phyloP scores from a whole-genome alignment of 768 basidiomycete species.

The Hemileccinum impolitum region DNA sequence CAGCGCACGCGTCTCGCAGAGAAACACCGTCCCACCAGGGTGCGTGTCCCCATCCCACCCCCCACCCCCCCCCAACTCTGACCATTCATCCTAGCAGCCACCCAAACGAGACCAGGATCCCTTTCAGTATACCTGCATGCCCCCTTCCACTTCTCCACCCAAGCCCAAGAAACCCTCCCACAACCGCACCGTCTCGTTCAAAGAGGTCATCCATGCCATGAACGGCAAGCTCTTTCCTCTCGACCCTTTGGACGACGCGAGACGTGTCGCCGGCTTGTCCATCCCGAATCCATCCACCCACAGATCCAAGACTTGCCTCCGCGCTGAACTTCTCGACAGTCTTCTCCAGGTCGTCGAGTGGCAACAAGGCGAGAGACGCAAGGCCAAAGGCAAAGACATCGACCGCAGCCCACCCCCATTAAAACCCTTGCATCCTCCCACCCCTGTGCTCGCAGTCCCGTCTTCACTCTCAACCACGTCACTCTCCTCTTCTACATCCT shows the following conservation, averaged over 20 bases:
- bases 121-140: constrained; percentile 35
- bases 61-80: background rate
- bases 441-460: constrained; percentile 17
- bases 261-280: constrained; percentile 25
- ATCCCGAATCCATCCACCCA: constrained; percentile 14
- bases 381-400: constrained; percentile 40
- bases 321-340: constrained; percentile 39
- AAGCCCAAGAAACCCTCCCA: constrained; percentile 11
- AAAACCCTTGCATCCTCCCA: constrained; percentile 10
- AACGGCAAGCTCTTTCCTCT: constrained; percentile 54
- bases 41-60: constrained; percentile 8
- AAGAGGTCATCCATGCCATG: constrained; percentile 56
- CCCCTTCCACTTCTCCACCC: constrained; percentile 18
- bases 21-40: constrained; percentile 20
- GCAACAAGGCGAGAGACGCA: constrained; percentile 37
- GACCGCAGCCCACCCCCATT: constrained; percentile 26
- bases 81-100: constrained; percentile 15
- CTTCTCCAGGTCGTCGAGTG: constrained; percentile 44
- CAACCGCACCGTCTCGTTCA: constrained; percentile 47
- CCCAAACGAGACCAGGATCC: constrained; percentile 21
- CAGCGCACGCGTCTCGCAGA: constrained; percentile 19
- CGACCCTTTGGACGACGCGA: constrained; percentile 33
- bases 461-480: constrained; percentile 23
- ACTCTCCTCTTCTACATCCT: constrained; percentile 30
- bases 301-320: constrained; percentile 19